A percentile compares a stretch with the other conserved stretches of the same genome.
Conservation (phyloP, 768 basidiomycete genomes). For the Lentinula raphanica region DNA sequence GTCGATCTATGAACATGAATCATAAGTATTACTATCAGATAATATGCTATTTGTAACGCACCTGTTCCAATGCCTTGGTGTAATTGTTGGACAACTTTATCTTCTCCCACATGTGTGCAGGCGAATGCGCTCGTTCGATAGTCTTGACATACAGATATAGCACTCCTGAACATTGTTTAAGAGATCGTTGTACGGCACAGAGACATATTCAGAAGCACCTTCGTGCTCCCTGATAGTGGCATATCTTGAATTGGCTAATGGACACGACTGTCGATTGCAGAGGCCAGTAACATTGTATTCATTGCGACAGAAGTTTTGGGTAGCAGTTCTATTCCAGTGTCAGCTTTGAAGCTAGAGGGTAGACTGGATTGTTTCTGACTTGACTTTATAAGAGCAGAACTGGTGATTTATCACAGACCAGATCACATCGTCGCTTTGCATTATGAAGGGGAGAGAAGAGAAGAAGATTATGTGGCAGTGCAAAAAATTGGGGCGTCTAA, state of each 20-base stretch:
- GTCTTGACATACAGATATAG: conserved; percentile 96
- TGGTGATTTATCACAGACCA: conserved; percentile 94
- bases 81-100: conserved; percentile 93
- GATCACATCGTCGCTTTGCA: conserved; percentile 98
- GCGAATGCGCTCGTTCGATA: conserved; percentile 93
- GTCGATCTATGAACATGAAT: conserved; percentile 67
- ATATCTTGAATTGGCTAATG: conserved; percentile 95
- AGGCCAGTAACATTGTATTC: conserved; percentile 98
- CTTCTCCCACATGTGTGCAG: conserved; percentile 97
- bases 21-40: not conserved
- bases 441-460: conserved; percentile 20
- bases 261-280: conserved; percentile 93
- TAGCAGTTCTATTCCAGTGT: conserved; percentile 62
- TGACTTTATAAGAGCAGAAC: conserved; percentile 99
- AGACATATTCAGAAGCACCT: conserved; percentile 52
- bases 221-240: conserved; percentile 97
- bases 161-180: conserved; percentile 42
- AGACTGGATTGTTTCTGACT: conserved; percentile 50
- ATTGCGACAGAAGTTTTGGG: conserved; percentile 98
- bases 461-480: not conserved
- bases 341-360: not conserved
- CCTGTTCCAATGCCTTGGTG: conserved; percentile 92
- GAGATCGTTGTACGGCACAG: not conserved
- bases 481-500: not conserved
- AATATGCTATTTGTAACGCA: conserved; percentile 24